Evolutionary conservation across 495 filamentous ascomycete species (phyloP), one percentile per base, ranked within the genome.

Genomic region (Bathelium albidoporum): DNA sequence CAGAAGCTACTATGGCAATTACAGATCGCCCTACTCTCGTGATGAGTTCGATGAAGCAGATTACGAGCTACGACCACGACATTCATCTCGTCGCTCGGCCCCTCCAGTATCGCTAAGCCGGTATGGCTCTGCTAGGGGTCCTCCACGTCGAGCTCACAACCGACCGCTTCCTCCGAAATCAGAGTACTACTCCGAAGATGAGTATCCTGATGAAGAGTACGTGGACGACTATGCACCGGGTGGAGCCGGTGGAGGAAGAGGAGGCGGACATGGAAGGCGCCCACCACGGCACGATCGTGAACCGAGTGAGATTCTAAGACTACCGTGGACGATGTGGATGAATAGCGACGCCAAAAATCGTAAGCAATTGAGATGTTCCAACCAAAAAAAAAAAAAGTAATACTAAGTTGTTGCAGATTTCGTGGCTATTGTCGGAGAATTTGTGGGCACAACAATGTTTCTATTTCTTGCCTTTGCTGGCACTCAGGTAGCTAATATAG

Each of bases 401-500:
- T 39, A 1, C 49, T 55, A 12, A 43, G 11, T 9, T 36, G 10
- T 36, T 5, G n/a, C 22, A 55, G 71, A 75, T 39, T 61, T 73
- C 34, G 68, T 75, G 9, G 73, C 73, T 20, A 32, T 59, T 4
- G 31, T 68, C 3, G 72, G 72, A 0, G 73, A 75, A 45, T 75
- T 74, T 49, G 71, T 71, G 20, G 73, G 73, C 4, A 75, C 73
- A 1, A 70, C 70, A 29, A 71, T 74, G 65, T 75, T 75, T 62
- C 65, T 75, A 1, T 74, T 73, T 69, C 70, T 74, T 60, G 72
- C 73, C 14, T 74, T 74, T 59, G 67, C 70, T 12, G 72, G 71
- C 2, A 72, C 73, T 1, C 72, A 74, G 55, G 71, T 72, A 5
- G 71, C 72, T 7, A 74, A 73, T 32, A 67, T 62, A 16, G 36